Conservation (phyloP, 176 grass and related monocot species). For the Otatea glauca region DNA sequence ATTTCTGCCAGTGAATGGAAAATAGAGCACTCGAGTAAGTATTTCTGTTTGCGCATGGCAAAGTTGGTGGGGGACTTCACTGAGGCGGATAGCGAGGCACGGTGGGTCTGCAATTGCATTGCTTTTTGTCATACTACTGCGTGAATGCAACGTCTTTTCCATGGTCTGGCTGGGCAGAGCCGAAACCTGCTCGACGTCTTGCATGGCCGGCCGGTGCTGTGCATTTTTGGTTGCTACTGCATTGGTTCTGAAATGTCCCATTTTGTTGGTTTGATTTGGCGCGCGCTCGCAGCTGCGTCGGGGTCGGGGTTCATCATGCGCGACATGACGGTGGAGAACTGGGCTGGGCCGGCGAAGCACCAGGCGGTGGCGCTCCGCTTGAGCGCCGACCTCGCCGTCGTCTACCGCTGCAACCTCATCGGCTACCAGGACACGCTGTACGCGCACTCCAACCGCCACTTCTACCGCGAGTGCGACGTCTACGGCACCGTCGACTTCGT, state of each 20-base stretch:
- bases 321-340: constrained; percentile 71
- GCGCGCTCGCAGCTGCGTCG: constrained; percentile 44
- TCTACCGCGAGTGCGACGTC: constrained; percentile 64
- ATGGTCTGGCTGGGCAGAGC: too few relatives aligned
- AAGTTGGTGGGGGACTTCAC: too few relatives aligned
- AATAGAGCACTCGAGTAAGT: neutral
- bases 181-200: too few relatives aligned
- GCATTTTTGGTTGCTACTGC: too few relatives aligned
- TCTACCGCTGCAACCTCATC: constrained; percentile 59
- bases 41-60: too few relatives aligned
- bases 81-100: too few relatives aligned
- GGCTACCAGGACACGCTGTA: constrained; percentile 71
- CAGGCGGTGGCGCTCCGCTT: constrained; percentile 85
- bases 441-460: constrained; percentile 58
- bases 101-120: too few relatives aligned
- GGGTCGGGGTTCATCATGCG: constrained; percentile 63
- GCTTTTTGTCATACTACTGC: too few relatives aligned
- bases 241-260: too few relatives aligned
- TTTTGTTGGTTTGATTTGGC: neutral
- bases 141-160: too few relatives aligned
- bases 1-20: neutral
- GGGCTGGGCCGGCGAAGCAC: constrained; percentile 64
- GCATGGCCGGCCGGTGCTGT: too few relatives aligned
- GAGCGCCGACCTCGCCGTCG: constrained; percentile 58
- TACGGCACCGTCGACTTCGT: constrained; percentile 72